Conservation (phyloP, 1,284 basidiomycete species). For the Somion occarium region DNA sequence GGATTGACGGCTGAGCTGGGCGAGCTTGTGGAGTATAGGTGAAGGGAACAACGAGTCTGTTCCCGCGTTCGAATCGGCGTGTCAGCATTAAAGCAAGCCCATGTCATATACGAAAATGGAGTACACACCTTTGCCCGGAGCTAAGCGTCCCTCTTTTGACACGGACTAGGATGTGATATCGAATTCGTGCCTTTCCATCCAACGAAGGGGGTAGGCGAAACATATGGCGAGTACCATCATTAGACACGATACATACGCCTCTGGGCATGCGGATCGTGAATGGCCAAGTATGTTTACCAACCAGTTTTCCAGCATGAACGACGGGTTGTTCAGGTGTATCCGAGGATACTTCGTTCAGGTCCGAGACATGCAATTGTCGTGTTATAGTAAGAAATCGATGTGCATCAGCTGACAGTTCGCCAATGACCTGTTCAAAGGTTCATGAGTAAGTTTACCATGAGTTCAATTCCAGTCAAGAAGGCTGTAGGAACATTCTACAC, state of each 20-base stretch:
- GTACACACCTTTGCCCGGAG: conserved; percentile 20
- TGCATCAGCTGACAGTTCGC: conserved; percentile 25
- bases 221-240: conserved; percentile 10
- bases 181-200: conserved; percentile 41
- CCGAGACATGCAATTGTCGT: conserved; percentile 15
- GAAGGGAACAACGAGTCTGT: conserved; percentile 26
- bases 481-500: background rate
- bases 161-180: conserved; percentile 44
- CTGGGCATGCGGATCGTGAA: conserved; percentile 41
- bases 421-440: conserved; percentile 8
- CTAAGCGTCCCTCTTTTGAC: conserved; percentile 40
- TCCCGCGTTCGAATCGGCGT: background rate
- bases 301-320: conserved; percentile 37
- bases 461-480: too few relatives aligned
- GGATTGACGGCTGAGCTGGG: conserved; percentile 40
- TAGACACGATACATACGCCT: conserved; percentile 27
- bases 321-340: background rate
- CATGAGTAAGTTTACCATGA: too few relatives aligned
- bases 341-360: conserved; percentile 4
- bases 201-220: conserved; percentile 45
- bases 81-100: background rate
- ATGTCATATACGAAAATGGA: background rate
- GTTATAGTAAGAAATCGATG: conserved; percentile 40
- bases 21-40: conserved; percentile 35
- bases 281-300: conserved; percentile 40